Base-by-base conservation (phyloP, 1,284 basidiomycete genomes). In the Polyporus tsugae region DNA sequence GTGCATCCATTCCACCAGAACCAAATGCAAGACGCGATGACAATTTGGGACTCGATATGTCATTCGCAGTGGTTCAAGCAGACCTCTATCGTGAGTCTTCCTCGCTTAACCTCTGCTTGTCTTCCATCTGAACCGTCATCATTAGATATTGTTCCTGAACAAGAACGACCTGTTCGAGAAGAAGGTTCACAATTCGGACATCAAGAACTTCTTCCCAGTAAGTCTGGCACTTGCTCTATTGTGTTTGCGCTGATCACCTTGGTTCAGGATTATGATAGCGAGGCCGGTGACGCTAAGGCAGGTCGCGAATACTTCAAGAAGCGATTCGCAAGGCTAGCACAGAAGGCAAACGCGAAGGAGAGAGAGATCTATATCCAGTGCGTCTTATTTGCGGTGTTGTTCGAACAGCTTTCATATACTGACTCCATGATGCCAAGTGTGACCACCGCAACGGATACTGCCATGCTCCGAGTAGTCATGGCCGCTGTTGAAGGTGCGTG, bases 11-110 rank as follows among this genome's bases (percentile, higher is more conserved):
- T 17, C 42, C 9, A 59, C 33, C 74, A 95, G 93, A 96, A 95
- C 80, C 95, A 94, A 91, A 97, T 98, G 95, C 93, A 96, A 82
- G 96, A 97, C 76, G 94, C 96, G 0, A 91, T 98, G 87, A 95
- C 95, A 61, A 95, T 98, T 60, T 98, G 95, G 90, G 95, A 97
- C 77, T 96, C 95, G 55, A 95, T 96, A 84, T 94, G 93, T 82
- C 93, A 95, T 78, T 95, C 93, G 29, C 93, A 95, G 75, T 95
- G 96, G 95, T 98, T 98, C 82, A 90, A 92, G 78, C 88, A 92
- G 72, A 96, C 96, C 0, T 95, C 95, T 4, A 95, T 97, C 74
- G 94, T 95, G 72, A 62, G 90, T 81, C 7, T 22, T 63, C 4
- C 7, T n/a, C 11, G 44, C 71, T 2, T 19, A 2, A 3, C 2